Evolutionary conservation across 2,329 filamentous ascomycete species (phyloP), one percentile per base, ranked within the genome.

Genomic region (Fonsecaea pedrosoi): DNA sequence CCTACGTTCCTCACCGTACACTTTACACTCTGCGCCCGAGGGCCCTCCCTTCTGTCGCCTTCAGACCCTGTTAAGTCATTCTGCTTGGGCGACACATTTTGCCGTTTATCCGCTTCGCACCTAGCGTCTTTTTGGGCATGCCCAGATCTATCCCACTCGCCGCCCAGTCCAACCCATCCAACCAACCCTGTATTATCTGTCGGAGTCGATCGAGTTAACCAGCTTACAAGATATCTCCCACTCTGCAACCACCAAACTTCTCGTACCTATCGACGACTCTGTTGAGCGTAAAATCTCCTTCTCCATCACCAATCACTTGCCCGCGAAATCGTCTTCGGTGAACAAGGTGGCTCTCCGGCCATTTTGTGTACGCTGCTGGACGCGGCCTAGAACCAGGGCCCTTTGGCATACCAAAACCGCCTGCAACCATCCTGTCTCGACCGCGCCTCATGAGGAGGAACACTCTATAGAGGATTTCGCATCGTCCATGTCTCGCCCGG

Each of bases 401-500:
- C 59, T 70, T 25, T 69, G 66, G 68, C 65, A 68, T 56, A 34
- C 60, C 54, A 37, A 63, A 40, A 61, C 50, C 62, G 50, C 58
- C 45, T 69, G 68, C 61, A 64, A 60, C 65, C 58, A 69, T 48
- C 35, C 60, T 38, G 9, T 60, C 15, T 15, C 35, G n/a, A 38
- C 40, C 45, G 57, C 60, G 32, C 57, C 67, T 58, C 65, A 71
- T 71, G 69, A 69, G 54, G 69, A 68, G 50, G 60, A 64, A 62
- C 56, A 67, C 18, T 34, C 59, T 56, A 53, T 68, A 71, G 69
- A 70, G 59, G 61, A 48, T 7, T 57, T 61, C 21, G 18, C 59
- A 48, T 58, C 67, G 67, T 65, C 69, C 65, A 83, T 83, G 81
- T 77, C 80, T 78, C 76, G 73, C 71, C 76, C 76, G 73, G 80